A percentile compares a stretch with the other conserved stretches of the same genome.
Conservation (phyloP, 495 filamentous ascomycete genomes). For the Aspergillus heteromorphus region DNA sequence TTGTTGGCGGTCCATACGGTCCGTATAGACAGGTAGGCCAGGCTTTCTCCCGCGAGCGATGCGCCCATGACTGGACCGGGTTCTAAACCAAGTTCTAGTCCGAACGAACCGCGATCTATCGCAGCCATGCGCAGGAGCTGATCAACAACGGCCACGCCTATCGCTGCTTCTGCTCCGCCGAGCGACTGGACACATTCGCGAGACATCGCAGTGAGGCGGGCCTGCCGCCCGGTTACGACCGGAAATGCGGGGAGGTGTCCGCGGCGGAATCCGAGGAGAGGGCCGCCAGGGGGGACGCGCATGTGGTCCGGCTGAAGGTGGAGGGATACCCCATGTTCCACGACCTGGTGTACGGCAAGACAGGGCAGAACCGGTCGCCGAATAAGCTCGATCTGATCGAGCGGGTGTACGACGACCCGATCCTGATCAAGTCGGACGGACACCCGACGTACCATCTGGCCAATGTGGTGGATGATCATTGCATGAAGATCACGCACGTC, state of each 20-base stretch:
- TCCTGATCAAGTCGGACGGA: slow-evolving; percentile 85
- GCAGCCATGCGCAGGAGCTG: slow-evolving; percentile 63
- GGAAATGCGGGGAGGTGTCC: slow-evolving; percentile 65
- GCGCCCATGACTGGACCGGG: no score
- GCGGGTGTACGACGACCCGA: slow-evolving; percentile 63
- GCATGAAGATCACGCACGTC: slow-evolving; percentile 93
- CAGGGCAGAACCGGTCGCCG: slow-evolving; percentile 43
- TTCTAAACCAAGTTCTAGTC: slow-evolving; percentile 51
- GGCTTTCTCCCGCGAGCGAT: slow-evolving; percentile 5
- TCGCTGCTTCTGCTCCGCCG: slow-evolving; percentile 82
- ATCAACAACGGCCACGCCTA: slow-evolving; percentile 71
- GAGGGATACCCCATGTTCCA: slow-evolving; percentile 54
- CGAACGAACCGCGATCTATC: slow-evolving; percentile 70
- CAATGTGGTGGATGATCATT: slow-evolving; percentile 92
- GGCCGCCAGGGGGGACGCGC: slow-evolving; percentile 60
- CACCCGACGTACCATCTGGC: slow-evolving; percentile 94
- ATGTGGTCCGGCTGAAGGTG: slow-evolving; percentile 71
- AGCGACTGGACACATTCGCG: slow-evolving; percentile 61
- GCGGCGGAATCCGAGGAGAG: slow-evolving; percentile 61
- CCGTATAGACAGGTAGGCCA: slow-evolving; percentile 74
- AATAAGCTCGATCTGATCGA: slow-evolving; percentile 41
- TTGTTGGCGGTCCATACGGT: slow-evolving; percentile 70
- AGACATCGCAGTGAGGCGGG: slow-evolving; percentile 53
- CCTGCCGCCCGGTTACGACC: slow-evolving; percentile 66
- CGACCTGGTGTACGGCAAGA: slow-evolving; percentile 74